A percentile compares a stretch with the other conserved stretches of the same genome.
Conservation (phyloP, 805 yeast genomes). For the Candida bentonensis region DNA sequence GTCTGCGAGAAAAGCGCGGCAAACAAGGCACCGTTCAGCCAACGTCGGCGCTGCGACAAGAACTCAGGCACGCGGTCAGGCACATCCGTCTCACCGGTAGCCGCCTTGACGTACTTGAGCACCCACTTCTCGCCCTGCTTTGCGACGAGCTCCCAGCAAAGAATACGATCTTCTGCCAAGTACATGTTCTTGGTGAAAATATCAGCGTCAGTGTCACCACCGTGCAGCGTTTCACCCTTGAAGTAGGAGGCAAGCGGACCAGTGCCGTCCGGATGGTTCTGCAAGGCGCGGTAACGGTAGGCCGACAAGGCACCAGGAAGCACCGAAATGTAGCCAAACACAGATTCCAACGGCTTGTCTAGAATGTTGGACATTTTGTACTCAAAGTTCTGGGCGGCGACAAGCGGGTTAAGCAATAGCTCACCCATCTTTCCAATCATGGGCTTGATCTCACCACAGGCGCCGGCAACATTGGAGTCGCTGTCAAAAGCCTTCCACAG, state of each 20-base stretch:
- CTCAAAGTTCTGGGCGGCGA: conserved; percentile 93
- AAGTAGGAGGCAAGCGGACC: conserved; percentile 86
- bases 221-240: conserved; percentile 63
- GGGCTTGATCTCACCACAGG: conserved; percentile 94
- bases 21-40: conserved; percentile 96
- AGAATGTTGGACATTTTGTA: conserved; percentile 93
- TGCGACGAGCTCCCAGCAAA: conserved; percentile 93
- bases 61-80: conserved; percentile 93
- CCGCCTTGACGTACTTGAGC: conserved; percentile 78
- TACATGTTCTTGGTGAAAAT: conserved; percentile 95
- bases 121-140: conserved; percentile 77
- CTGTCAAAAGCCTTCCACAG: conserved; percentile 95
- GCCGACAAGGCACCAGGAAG: conserved; percentile 95
- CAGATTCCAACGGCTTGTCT: conserved; percentile 87
- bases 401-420: conserved; percentile 76
- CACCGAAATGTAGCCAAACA: conserved; percentile 85
- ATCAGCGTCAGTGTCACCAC: conserved; percentile 55
- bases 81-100: conserved; percentile 93
- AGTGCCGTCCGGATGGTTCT: conserved; percentile 75
- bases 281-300: conserved; percentile 75
- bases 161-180: conserved; percentile 88
- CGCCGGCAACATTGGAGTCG: conserved; percentile 96
- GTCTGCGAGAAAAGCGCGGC: conserved; percentile 85
- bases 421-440: conserved; percentile 84
- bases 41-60: conserved; percentile 90